Evolutionary conservation across 306 rosid genomes (phyloP).

Genomic region (Sindora glabra): DNA sequence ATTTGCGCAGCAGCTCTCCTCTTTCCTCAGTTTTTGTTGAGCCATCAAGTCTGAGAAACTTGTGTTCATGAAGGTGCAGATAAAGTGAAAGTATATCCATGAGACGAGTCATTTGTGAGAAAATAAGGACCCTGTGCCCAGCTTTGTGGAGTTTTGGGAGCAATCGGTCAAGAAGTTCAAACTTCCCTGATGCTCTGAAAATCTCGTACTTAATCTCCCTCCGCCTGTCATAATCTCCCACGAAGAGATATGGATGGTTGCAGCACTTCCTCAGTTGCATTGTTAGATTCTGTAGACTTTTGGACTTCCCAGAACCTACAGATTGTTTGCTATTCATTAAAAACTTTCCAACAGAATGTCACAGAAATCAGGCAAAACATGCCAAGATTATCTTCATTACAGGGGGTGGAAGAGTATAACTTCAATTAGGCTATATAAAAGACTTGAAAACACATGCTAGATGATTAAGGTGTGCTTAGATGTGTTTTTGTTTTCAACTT

Average conservation of each 20-base stretch:
- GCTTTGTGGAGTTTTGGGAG: constrained; percentile 92
- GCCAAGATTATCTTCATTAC: not conserved
- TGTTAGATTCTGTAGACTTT: constrained; percentile 89
- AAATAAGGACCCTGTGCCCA: constrained; percentile 92
- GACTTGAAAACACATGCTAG: no score
- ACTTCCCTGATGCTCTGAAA: constrained; percentile 94
- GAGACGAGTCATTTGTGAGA: constrained; percentile 98
- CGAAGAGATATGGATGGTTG: constrained; percentile 95
- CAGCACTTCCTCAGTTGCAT: constrained; percentile 99
- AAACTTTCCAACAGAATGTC: not conserved
- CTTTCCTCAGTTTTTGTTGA: constrained; percentile 98
- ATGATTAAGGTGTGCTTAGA: no score
- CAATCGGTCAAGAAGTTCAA: constrained; percentile 96
- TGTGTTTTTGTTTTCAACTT: no score
- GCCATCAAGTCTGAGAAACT: constrained; percentile 93
- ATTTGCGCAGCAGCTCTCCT: constrained; percentile 61
- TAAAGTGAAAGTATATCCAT: constrained; percentile 87
- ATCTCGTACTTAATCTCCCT: constrained; percentile 86
- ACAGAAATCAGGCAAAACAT: not conserved
- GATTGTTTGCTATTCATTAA: constrained; percentile 3
- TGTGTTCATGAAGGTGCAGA: constrained; percentile 72
- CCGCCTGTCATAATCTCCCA: constrained; percentile 76
- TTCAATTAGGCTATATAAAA: no score
- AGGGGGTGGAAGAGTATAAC: no score
- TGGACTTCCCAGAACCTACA: constrained; percentile 96